phyloP scores from a whole-genome alignment of 1,139 yeast species.

The Hansenula sp. region DNA sequence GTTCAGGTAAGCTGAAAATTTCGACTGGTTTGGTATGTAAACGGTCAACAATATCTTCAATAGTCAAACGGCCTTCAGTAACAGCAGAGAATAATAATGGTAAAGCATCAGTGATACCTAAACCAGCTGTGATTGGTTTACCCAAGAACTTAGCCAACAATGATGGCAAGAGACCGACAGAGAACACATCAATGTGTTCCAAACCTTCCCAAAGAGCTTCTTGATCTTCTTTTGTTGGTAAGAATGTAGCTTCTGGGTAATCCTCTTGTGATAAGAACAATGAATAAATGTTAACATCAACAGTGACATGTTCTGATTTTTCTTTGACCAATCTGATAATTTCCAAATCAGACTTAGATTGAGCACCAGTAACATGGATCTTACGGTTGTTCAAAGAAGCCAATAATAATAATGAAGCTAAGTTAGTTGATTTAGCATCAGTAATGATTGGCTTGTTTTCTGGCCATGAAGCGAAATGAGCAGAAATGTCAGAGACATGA shows the following conservation, averaged over 20 bases:
- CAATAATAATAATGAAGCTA: slow-evolving; percentile 84
- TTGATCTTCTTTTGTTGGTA: slow-evolving; percentile 82
- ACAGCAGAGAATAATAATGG: slow-evolving; percentile 85
- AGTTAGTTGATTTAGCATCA: slow-evolving; percentile 87
- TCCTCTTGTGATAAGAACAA: slow-evolving; percentile 74
- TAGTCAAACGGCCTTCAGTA: slow-evolving; percentile 62
- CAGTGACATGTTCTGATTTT: slow-evolving; percentile 77
- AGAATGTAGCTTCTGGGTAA: slow-evolving; percentile 61
- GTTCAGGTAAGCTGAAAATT: slow-evolving; percentile 82
- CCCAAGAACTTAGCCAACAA: slow-evolving; percentile 64
- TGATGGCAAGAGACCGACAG: slow-evolving; percentile 79
- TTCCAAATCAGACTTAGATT: slow-evolving; percentile 76
- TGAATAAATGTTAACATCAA: slow-evolving; percentile 83
- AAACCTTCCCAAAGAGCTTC: slow-evolving; percentile 77
- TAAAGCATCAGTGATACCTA: slow-evolving; percentile 75
- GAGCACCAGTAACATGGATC: slow-evolving; percentile 86
- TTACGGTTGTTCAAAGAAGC: slow-evolving; percentile 86
- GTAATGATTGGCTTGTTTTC: slow-evolving; percentile 79
- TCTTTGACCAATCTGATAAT: slow-evolving; percentile 83
- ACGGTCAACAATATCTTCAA: slow-evolving; percentile 67
- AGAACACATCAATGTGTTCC: slow-evolving; percentile 75
- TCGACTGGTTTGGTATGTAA: slow-evolving; percentile 79
- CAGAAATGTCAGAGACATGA: slow-evolving; percentile 71
- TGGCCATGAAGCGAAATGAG: slow-evolving; percentile 86
- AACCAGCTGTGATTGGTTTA: slow-evolving; percentile 58